Conservation (phyloP, 805 yeast species). For the Zygoascus biomembranicola region DNA sequence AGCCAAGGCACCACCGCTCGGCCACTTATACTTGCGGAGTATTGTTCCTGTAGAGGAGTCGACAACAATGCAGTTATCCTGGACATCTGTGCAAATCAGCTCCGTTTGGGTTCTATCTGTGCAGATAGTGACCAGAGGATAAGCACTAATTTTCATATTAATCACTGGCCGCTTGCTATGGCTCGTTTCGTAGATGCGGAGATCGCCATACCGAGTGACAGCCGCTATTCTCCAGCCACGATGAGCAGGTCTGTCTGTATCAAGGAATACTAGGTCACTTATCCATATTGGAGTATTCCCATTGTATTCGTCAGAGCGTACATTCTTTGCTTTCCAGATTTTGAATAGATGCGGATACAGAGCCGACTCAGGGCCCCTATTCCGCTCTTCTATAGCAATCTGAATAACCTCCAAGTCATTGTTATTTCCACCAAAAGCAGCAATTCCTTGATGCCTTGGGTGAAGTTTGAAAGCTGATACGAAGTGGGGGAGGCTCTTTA, state of each 20-base stretch:
- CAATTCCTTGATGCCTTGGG: conserved; percentile 34
- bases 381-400: neutral
- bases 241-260: conserved; percentile 28
- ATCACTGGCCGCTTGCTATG: conserved; percentile 11
- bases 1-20: neutral
- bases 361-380: neutral
- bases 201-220: conserved; percentile 59
- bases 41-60: neutral
- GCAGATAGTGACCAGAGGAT: conserved; percentile 14
- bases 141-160: conserved; percentile 9
- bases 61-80: conserved; percentile 6
- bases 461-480: conserved; percentile 32
- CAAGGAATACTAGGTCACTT: conserved; percentile 43
- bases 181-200: conserved; percentile 58
- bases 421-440: conserved; percentile 44
- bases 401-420: conserved; percentile 34
- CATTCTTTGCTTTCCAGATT: conserved; percentile 66
- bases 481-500: conserved; percentile 7
- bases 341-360: conserved; percentile 1
- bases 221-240: conserved; percentile 47
- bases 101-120: neutral
- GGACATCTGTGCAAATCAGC: conserved; percentile 11
- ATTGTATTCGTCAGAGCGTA: conserved; percentile 62
- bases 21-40: neutral
- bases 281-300: conserved; percentile 76